Conservation (phyloP, 768 basidiomycete species). For the Russula virescens region DNA sequence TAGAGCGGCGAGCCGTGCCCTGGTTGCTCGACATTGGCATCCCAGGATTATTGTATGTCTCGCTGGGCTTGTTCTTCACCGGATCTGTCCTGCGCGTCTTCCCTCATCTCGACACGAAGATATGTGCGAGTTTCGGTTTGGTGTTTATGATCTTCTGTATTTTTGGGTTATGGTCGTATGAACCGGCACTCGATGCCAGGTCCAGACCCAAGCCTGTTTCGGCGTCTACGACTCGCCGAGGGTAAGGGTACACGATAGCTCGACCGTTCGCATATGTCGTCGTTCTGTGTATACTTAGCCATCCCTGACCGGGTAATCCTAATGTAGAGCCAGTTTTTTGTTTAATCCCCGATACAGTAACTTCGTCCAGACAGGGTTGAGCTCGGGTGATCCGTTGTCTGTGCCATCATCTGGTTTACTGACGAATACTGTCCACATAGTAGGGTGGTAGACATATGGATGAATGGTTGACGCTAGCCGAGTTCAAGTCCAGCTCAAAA, state of each 20-base stretch:
- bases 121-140: neutral
- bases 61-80: conserved; percentile 1
- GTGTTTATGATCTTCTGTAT: neutral
- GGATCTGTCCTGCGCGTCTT: conserved; percentile 5
- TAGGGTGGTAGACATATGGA: no score
- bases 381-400: no score
- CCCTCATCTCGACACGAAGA: neutral
- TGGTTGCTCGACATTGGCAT: conserved; percentile 15
- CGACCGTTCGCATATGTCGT: neutral
- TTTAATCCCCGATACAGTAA: no score
- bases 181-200: conserved; percentile 12
- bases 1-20: conserved; percentile 9
- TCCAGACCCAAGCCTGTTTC: conserved; percentile 8
- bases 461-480: no score
- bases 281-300: neutral
- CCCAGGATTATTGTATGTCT: conserved; percentile 5
- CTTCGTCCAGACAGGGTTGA: no score
- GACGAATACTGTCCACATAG: no score
- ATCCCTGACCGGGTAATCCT: neutral
- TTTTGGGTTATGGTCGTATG: conserved; percentile 1
- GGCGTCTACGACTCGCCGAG: neutral
- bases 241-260: no score
- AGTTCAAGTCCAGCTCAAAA: no score
- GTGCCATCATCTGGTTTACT: no score
- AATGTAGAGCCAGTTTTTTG: neutral